Evolutionary conservation across 495 filamentous ascomycete genomes (phyloP), one percentile per base, ranked within the genome.

Genomic region (Podospora conica): DNA sequence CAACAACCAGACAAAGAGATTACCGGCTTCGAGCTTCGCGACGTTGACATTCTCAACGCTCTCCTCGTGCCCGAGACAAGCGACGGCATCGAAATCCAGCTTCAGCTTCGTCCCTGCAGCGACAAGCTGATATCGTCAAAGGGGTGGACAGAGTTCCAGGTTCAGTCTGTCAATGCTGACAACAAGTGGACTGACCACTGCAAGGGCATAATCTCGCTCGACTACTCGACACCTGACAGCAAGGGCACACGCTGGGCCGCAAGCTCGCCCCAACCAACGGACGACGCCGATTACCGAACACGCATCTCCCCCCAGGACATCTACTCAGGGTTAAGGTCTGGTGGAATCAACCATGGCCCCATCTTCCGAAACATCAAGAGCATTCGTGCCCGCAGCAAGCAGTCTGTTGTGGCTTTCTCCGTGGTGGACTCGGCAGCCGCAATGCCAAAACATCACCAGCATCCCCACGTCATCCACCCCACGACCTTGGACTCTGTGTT

Each of bases 131-230:
- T 76, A 6, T 69, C 74, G 28, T 77, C 78, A 0, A 75, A 76
- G 24, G 72, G 73, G 10, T 71, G 83, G 53, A 65, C 73, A 1
- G 71, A 78, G 18, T 71, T 72, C 21, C 70, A 78, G 25, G 70
- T 81, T 2, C 79, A 80, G n/a, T 84, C 82, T 68, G 68, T 85
- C 8, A 68, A 67, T 24, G 71, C 78, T 22, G 82, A 86, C 61
- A 79, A 68, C 61, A 71, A 68, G 23, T 76, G 74, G 74, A 74
- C 71, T 3, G 68, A 76, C 15, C 74, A 75, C 25, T 76, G 74
- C 70, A 67, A 65, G 21, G 74, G 76, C 7, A 70, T 73, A 15
- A 73, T 80, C 21, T 67, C 67, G 9, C 66, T 74, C 9, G 64
- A 73, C 60, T 66, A 65, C 33, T 31, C 68, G 9, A 40, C 68